phyloP scores from a whole-genome alignment of 306 rosid genomes.

The Oxytropis ochrocephala region DNA sequence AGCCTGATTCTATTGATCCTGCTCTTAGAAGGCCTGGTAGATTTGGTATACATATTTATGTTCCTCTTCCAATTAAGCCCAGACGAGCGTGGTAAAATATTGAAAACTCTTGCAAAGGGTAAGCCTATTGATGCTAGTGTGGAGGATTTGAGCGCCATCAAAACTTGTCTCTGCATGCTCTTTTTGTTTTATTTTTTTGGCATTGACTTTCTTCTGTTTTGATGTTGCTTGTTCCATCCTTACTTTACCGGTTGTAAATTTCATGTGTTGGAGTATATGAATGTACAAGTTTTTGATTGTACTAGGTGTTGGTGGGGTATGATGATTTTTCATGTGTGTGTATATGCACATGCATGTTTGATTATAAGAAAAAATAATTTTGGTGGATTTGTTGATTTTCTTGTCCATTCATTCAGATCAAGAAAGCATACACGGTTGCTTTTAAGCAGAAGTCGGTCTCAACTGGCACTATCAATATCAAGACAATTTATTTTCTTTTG shows the following conservation, averaged over 20 bases:
- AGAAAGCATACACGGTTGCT: background rate
- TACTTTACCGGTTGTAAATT: background rate
- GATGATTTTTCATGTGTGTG: background rate
- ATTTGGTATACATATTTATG: background rate
- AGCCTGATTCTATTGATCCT: too few species aligned
- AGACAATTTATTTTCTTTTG: too few species aligned
- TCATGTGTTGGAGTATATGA: too few species aligned
- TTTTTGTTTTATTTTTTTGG: background rate
- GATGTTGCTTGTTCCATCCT: background rate
- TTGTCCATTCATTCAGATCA: background rate
- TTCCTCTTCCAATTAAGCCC: background rate
- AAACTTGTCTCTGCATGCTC: background rate
- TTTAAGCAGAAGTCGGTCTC: background rate
- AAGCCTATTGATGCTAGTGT: background rate
- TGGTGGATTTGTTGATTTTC: background rate
- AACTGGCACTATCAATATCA: background rate
- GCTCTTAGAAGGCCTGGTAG: slow-evolving; percentile 24
- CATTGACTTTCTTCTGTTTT: background rate
- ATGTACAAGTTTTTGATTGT: background rate
- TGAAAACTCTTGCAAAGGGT: background rate
- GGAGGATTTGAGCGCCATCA: background rate
- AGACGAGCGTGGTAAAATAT: background rate
- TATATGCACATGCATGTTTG: too few species aligned
- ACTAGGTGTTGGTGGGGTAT: background rate
- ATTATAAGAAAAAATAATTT: background rate